Percentiles rank a stretch among this genome's conserved stretches.
These are phyloP conservation scores for Cordyceps javanica DNA, from an alignment of 2,329 filamentous ascomycete genomes.

Conservation along the genomic window DNA sequence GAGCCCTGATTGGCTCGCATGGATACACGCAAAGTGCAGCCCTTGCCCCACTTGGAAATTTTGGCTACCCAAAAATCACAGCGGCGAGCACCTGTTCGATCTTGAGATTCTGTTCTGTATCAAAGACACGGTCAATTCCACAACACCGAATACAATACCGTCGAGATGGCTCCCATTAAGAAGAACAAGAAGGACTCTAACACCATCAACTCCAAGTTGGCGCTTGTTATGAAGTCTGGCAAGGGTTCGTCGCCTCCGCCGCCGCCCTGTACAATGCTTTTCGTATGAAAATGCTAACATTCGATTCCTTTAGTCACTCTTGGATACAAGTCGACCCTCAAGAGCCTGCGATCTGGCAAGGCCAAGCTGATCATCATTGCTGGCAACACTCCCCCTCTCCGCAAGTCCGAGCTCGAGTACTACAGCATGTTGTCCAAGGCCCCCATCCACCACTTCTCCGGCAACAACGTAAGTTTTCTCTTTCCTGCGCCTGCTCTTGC, in stretches of 20 bases:
- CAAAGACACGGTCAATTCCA: conserved; percentile 18
- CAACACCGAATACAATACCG: conserved; percentile 34
- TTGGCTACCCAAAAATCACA: conserved; percentile 20
- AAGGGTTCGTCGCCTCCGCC: conserved; percentile 55
- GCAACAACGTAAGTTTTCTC: conserved; percentile 86
- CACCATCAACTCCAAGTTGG: conserved; percentile 58
- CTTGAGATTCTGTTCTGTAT: conserved; percentile 19
- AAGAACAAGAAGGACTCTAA: conserved; percentile 80
- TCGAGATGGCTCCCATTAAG: conserved; percentile 65
- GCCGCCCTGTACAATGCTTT: neutral
- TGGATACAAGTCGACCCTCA: conserved; percentile 50
- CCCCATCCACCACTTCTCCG: conserved; percentile 93
- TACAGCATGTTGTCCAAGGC: conserved; percentile 91
- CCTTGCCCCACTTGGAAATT: conserved; percentile 10
- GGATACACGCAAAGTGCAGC: conserved; percentile 17
- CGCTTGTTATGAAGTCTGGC: conserved; percentile 59
- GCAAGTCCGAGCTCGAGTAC: conserved; percentile 97
- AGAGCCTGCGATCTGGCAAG: conserved; percentile 90
- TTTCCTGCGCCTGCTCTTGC: conserved; percentile 21
- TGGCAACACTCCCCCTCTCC: conserved; percentile 94
- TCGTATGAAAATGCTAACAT: conserved; percentile 12
- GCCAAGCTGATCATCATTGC: conserved; percentile 94
- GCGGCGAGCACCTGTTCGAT: neutral
- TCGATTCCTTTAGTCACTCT: conserved; percentile 30
- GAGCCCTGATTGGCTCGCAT: conserved; percentile 24